Conservation (phyloP, 148 eudicot species). For the Polygonum aviculare region DNA sequence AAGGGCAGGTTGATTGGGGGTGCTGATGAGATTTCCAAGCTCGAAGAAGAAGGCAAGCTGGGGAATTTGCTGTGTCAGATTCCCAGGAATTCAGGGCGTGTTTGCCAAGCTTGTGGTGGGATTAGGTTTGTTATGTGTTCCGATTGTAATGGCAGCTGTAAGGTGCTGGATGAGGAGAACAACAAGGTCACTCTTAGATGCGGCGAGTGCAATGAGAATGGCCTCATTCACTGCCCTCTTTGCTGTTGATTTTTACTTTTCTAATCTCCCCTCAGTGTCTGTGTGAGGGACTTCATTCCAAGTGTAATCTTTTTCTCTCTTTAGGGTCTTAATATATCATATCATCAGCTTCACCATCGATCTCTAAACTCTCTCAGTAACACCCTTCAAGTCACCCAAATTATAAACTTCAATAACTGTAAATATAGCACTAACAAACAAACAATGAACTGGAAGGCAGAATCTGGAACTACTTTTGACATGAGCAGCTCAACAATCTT, state of each 20-base stretch:
- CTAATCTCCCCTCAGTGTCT: neutral
- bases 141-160: slow-evolving; percentile 72
- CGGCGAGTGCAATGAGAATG: slow-evolving; percentile 83
- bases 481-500: too few relatives aligned
- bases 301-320: neutral
- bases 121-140: slow-evolving; percentile 74
- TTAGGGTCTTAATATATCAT: too few relatives aligned
- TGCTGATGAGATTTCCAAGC: slow-evolving; percentile 43
- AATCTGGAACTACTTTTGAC: too few relatives aligned
- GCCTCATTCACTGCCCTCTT: slow-evolving; percentile 69
- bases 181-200: slow-evolving; percentile 47
- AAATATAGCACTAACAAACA: too few relatives aligned
- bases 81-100: slow-evolving; percentile 18
- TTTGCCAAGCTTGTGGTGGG: slow-evolving; percentile 59
- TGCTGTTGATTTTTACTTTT: slow-evolving; percentile 29
- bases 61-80: slow-evolving; percentile 46
- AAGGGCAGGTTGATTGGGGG: slow-evolving; percentile 83
- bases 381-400: too few relatives aligned
- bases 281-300: neutral
- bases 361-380: too few relatives aligned
- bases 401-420: too few relatives aligned
- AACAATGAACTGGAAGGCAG: too few relatives aligned
- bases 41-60: slow-evolving; percentile 79
- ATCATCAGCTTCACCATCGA: too few relatives aligned
- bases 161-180: slow-evolving; percentile 43